Base-by-base conservation (phyloP, 371 early-diverging fungal species). In the Syncephalis fuscata region DNA sequence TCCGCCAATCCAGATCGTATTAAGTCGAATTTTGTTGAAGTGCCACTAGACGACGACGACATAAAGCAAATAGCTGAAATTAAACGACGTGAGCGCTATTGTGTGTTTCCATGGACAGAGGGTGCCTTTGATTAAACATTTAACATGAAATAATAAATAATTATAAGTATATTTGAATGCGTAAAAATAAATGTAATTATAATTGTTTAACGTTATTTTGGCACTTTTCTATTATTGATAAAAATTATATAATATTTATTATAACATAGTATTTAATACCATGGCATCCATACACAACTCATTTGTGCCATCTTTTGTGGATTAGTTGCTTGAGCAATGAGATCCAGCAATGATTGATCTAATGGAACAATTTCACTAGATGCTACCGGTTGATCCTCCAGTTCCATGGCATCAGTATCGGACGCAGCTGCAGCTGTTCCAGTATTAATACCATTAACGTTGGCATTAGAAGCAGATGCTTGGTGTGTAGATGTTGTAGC, bases 281-380 rank as follows among this genome's bases (percentile, higher is more conserved):
- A 51, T 3, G 39, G 45, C 45, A 51, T 46, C 44, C 48, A 53
- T 23, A 15, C 10, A 52, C 76, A 79, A 46, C 92, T 93, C 89
- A 94, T 90, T 52, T 83, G 81, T 0, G 91, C 80, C 60, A 94
- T 71, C 57, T 90, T 93, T 49, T 82, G 76, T 3, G 93, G 92
- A 49, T 92, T 90, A 27, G 76, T 83, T 1, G 96, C 96, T 51
- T 82, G 78, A 8, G 81, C 78, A 46, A 95, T 82, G 52, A 95
- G 60, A 46, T 91, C 90, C 43, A 92, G 66, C 9, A 90, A 66
- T 8, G 85, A 78, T 63, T 82, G 84, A 57, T 78, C 82, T 2
- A 77, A 71, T 2, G 85, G 81, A 32, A 63, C 60, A 21, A 22
- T 1, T 10, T 3, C 20, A 19, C 22, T n/a, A 10, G 22, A 43